Conservation (phyloP, 2,329 filamentous ascomycete genomes). For the Xylaria arbuscula region DNA sequence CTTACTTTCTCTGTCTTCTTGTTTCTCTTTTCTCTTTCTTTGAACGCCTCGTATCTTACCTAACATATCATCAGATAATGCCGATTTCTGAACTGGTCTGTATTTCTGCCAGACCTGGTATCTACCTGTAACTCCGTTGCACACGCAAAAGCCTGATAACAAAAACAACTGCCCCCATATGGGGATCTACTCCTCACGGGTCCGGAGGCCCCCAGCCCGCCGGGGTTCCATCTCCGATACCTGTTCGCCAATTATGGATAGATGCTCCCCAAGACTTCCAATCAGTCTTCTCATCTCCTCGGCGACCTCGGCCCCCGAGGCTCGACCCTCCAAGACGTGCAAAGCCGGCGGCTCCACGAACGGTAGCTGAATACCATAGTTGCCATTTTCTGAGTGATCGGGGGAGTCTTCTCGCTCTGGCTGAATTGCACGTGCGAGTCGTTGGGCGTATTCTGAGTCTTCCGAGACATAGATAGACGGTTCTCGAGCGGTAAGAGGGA, state of each 20-base stretch:
- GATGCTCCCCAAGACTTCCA: slow-evolving; percentile 61
- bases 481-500: slow-evolving; percentile 58
- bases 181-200: slow-evolving; percentile 25
- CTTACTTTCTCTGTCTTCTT: too few relatives aligned
- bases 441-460: slow-evolving; percentile 61
- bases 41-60: background rate
- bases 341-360: slow-evolving; percentile 60
- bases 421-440: slow-evolving; percentile 39
- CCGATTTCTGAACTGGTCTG: slow-evolving; percentile 1
- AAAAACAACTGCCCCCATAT: background rate
- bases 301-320: slow-evolving; percentile 62
- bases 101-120: slow-evolving; percentile 26
- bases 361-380: slow-evolving; percentile 46
- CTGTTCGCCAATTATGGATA: slow-evolving; percentile 59
- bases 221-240: slow-evolving; percentile 55
- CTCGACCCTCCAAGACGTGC: slow-evolving; percentile 66
- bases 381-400: slow-evolving; percentile 18
- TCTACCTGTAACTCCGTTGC: slow-evolving; percentile 30
- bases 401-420: slow-evolving; percentile 30
- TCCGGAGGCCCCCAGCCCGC: slow-evolving; percentile 38
- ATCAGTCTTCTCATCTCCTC: slow-evolving; percentile 63
- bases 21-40: too few relatives aligned
- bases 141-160: background rate
- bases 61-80: background rate
- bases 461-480: slow-evolving; percentile 72